Percentiles rank a stretch among this genome's conserved stretches.
phyloP scores from a whole-genome alignment of 208 protist species.

The Leishmania arabica region DNA sequence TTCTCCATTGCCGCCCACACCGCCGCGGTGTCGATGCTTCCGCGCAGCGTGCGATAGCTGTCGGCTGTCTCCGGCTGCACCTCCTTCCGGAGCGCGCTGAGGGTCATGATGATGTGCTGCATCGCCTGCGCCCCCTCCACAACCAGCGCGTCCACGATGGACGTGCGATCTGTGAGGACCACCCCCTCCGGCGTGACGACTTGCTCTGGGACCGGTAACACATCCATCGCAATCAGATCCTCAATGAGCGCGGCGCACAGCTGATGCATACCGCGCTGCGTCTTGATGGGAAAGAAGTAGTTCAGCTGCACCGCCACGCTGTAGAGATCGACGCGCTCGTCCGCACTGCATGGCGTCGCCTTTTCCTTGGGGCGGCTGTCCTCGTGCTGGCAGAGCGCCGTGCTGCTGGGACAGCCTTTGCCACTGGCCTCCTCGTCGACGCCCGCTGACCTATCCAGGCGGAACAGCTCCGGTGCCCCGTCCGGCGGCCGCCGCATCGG shows the following conservation, averaged over 20 bases:
- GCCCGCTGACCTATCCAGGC: background rate
- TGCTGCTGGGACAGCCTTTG: background rate
- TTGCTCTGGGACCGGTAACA: constrained; percentile 21
- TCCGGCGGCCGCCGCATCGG: background rate
- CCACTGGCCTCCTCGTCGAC: background rate
- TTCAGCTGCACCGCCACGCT: constrained; percentile 31
- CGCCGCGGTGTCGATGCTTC: constrained; percentile 6
- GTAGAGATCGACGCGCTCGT: constrained; percentile 28
- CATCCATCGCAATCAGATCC: constrained; percentile 29
- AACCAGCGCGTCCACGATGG: constrained; percentile 22
- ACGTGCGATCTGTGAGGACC: constrained; percentile 20
- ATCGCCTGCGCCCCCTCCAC: constrained; percentile 32
- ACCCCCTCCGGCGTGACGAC: constrained; percentile 19
- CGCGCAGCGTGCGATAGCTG: constrained; percentile 7
- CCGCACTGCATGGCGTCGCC: background rate
- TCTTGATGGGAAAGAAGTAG: constrained; percentile 52
- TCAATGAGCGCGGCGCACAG: constrained; percentile 35
- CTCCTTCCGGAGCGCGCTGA: constrained; percentile 10
- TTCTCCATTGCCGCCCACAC: constrained; percentile 14
- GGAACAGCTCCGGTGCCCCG: background rate
- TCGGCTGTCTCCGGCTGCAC: constrained; percentile 1
- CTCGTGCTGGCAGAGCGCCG: background rate
- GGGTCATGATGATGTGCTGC: constrained; percentile 22
- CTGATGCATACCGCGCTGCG: constrained; percentile 22
- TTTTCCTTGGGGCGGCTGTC: background rate